These are phyloP conservation scores for Chlorella vulgaris DNA, from an alignment of 139 green algal genomes.

Conservation along the genomic window DNA sequence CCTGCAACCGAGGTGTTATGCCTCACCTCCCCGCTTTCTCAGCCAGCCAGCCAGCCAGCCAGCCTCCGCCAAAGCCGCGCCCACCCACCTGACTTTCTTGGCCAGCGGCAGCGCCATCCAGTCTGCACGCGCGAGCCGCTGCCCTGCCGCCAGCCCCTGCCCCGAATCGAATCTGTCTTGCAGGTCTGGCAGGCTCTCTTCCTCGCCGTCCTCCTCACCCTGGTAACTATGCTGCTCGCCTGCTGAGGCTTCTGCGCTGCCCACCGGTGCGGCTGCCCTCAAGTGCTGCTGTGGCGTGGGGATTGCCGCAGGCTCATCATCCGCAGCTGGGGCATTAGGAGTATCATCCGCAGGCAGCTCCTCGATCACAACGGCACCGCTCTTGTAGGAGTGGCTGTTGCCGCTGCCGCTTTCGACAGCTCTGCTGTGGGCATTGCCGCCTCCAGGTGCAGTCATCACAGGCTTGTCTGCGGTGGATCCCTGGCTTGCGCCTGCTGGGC, in stretches of 20 bases:
- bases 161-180: conserved; percentile 39
- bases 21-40: not conserved
- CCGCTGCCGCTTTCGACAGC: not conserved
- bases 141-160: not conserved
- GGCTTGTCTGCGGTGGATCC: not conserved
- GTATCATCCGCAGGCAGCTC: not conserved
- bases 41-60: not conserved
- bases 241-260: not conserved
- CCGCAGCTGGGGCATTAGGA: not conserved
- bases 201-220: conserved; percentile 8
- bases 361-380: not conserved
- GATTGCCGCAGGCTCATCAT: not conserved
- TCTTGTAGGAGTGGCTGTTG: not conserved
- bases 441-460: not conserved
- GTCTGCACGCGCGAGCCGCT: not conserved
- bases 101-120: conserved; percentile 17
- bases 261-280: not conserved
- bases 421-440: not conserved
- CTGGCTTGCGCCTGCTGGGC: not conserved
- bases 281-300: not conserved
- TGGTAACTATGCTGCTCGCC: not conserved
- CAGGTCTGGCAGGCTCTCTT: conserved; percentile 24
- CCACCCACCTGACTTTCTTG: not conserved
- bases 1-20: not conserved
- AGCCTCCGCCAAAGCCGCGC: not conserved